Evolutionary conservation across 257 asterid genomes (phyloP).

Genomic region (Solanum chilense): DNA sequence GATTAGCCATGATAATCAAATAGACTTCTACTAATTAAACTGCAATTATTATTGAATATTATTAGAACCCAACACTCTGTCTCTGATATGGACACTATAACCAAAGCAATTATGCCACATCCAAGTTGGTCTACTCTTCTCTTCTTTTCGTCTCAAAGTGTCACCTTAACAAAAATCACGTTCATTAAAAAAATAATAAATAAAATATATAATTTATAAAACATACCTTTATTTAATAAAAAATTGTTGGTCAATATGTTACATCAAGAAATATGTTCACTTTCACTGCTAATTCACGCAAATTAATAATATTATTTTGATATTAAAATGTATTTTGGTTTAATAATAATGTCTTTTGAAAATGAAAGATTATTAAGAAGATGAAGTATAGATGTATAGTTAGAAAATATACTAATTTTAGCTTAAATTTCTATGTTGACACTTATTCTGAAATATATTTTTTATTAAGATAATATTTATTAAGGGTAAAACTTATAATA

Average conservation of each 20-base stretch:
- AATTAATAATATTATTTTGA: not conserved
- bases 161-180: no score
- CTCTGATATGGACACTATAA: not conserved
- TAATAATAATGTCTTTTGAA: not conserved
- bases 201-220: no score
- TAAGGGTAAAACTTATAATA: not conserved
- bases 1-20: not conserved
- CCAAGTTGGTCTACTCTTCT: not conserved
- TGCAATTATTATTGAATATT: not conserved
- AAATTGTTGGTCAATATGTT: not conserved
- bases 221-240: rapidly evolving
- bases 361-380: not conserved
- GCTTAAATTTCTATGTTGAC: not conserved
- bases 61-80: not conserved
- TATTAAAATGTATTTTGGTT: no score
- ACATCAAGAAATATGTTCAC: not conserved
- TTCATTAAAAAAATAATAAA: no score
- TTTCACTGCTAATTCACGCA: not conserved
- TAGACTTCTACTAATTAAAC: not conserved
- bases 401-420: no score
- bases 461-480: no score
- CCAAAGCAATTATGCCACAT: not conserved
- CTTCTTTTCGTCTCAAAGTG: not conserved
- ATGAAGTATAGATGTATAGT: not conserved
- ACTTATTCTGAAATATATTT: not conserved